phyloP scores from a whole-genome alignment of 1,284 basidiomycete genomes.

The Paramarasmius palmivorus region DNA sequence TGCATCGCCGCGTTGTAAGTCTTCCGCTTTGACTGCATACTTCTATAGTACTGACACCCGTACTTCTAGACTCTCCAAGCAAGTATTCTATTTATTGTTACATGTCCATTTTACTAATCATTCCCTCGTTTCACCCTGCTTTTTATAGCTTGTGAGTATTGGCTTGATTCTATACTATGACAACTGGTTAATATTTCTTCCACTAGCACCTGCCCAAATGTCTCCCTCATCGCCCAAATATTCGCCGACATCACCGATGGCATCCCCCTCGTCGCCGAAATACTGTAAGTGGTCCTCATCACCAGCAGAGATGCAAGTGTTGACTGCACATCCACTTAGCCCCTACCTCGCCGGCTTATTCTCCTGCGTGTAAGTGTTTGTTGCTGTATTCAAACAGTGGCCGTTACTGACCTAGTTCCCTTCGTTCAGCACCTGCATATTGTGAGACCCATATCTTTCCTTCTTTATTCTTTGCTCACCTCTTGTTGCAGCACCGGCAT shows the following conservation, averaged over 20 bases:
- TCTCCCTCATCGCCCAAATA: slow-evolving; percentile 86
- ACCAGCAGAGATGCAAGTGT: slow-evolving; percentile 10
- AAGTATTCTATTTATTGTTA: slow-evolving; percentile 38
- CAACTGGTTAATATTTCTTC: slow-evolving; percentile 14
- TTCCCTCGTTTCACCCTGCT: slow-evolving; percentile 18
- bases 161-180: background rate
- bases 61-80: slow-evolving; percentile 72
- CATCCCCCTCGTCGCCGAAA: slow-evolving; percentile 84
- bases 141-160: slow-evolving; percentile 57
- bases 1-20: slow-evolving; percentile 81
- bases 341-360: slow-evolving; percentile 83
- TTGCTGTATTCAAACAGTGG: slow-evolving; percentile 17
- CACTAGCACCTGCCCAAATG: slow-evolving; percentile 73
- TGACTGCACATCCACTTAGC: slow-evolving; percentile 40
- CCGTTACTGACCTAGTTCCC: slow-evolving; percentile 18
- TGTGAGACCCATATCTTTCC: slow-evolving; percentile 47
- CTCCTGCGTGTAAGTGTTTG: slow-evolving; percentile 74
- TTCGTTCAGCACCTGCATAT: slow-evolving; percentile 60
- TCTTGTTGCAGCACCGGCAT: slow-evolving; percentile 64
- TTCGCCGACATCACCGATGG: slow-evolving; percentile 78
- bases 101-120: slow-evolving; percentile 20
- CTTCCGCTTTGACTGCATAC: slow-evolving; percentile 15
- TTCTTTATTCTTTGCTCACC: slow-evolving; percentile 17
- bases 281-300: slow-evolving; percentile 62
- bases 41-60: slow-evolving; percentile 27